phyloP scores from a whole-genome alignment of 139 green algal species.

The Coccomyxa sp. region DNA sequence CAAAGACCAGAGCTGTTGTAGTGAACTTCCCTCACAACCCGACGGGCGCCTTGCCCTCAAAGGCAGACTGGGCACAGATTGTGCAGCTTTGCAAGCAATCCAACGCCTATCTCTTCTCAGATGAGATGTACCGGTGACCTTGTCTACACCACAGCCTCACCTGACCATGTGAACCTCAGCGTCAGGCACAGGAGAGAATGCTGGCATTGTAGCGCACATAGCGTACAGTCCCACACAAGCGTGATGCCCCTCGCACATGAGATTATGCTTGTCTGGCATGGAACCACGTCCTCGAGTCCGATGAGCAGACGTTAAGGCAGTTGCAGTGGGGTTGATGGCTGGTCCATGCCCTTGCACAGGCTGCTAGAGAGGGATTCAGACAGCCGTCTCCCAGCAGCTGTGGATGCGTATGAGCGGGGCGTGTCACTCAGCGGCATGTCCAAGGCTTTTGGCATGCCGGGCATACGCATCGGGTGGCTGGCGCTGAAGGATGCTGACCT shows the following conservation, averaged over 20 bases:
- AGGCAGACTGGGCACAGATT: constrained; percentile 33
- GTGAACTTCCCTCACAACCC: constrained; percentile 89
- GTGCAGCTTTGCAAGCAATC: constrained; percentile 16
- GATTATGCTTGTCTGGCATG: too few species aligned
- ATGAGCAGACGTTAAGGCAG: too few species aligned
- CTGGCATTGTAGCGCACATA: too few species aligned
- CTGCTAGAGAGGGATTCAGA: constrained; percentile 42
- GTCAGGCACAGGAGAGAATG: too few species aligned
- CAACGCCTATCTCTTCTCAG: constrained; percentile 59
- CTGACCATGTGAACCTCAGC: too few species aligned
- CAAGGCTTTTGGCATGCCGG: constrained; percentile 61
- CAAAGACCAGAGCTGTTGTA: constrained; percentile 36
- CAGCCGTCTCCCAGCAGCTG: constrained; percentile 38
- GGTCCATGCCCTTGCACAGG: constrained; percentile 5
- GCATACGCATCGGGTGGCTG: constrained; percentile 59
- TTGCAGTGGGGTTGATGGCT: too few species aligned
- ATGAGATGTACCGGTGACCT: constrained; percentile 76
- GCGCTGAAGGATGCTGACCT: constrained; percentile 23
- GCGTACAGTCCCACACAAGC: too few species aligned
- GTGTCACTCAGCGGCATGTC: constrained; percentile 62
- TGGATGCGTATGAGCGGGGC: constrained; percentile 44
- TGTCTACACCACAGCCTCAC: too few species aligned
- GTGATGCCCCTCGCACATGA: too few species aligned
- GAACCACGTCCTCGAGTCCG: too few species aligned
- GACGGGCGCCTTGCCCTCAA: constrained; percentile 37